A percentile compares a stretch with the other conserved stretches of the same genome.
These are phyloP conservation scores for Lasiodiplodia sp. DNA, from an alignment of 2,329 filamentous ascomycete species.

Conservation along the genomic window DNA sequence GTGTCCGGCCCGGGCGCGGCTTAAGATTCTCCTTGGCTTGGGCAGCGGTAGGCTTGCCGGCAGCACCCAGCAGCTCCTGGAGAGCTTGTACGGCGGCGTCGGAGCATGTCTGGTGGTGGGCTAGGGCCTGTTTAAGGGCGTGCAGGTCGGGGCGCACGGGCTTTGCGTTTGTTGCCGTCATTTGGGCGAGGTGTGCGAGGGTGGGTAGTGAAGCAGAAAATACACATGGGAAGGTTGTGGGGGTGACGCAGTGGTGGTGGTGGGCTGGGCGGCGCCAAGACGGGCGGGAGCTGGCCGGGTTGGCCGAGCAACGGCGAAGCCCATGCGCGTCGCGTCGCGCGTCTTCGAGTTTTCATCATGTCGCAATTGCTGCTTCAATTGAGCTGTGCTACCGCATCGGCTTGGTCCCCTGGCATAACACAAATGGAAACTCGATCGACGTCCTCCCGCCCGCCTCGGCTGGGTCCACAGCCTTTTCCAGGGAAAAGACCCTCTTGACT, in stretches of 20 bases:
- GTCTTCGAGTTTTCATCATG: not conserved
- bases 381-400: constrained; percentile 11
- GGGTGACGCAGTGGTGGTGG: constrained; percentile 8
- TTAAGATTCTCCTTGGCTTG: constrained; percentile 45
- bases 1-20: constrained; percentile 31
- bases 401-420: constrained; percentile 47
- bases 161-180: constrained; percentile 27
- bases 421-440: constrained; percentile 52
- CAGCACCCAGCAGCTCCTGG: constrained; percentile 52
- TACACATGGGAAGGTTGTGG: not conserved
- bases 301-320: constrained; percentile 10
- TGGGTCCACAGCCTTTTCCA: constrained; percentile 55
- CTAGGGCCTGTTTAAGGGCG: constrained; percentile 57
- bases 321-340: not conserved
- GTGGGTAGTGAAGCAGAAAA: not conserved
- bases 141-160: constrained; percentile 56
- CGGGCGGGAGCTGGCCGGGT: not conserved
- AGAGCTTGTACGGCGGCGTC: constrained; percentile 55
- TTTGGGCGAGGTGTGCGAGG: not conserved
- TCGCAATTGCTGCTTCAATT: not conserved
- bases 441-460: constrained; percentile 55
- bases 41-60: constrained; percentile 43
- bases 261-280: constrained; percentile 2
- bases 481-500: constrained; percentile 57
- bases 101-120: constrained; percentile 58